phyloP scores from a whole-genome alignment of 1,284 basidiomycete species.

The Wolfiporia cocos region DNA sequence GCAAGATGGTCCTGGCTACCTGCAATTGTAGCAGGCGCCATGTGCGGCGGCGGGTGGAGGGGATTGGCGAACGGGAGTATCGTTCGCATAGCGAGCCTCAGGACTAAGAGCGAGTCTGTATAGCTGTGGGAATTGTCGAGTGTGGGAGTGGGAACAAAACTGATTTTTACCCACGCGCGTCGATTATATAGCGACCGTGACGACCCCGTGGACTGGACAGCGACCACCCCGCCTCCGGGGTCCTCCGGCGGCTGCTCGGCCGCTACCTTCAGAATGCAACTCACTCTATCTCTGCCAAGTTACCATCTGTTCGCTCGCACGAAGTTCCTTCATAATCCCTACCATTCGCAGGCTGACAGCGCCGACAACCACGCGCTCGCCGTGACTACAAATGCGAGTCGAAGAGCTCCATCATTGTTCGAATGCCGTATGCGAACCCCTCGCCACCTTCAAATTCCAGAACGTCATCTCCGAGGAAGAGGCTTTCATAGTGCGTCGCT shows the following conservation, averaged over 20 bases:
- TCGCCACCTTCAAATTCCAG: conserved; percentile 17
- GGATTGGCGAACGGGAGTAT: conserved; percentile 27
- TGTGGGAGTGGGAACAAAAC: conserved; percentile 33
- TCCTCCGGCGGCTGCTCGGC: conserved; percentile 21
- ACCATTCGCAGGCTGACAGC: too few relatives aligned
- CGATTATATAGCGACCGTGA: conserved; percentile 28
- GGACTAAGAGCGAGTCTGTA: conserved; percentile 13
- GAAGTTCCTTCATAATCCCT: too few relatives aligned
- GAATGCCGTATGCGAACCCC: conserved; percentile 20
- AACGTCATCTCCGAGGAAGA: conserved; percentile 15
- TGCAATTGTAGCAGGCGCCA: conserved; percentile 34
- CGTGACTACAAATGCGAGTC: conserved; percentile 6
- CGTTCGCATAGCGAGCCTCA: conserved; percentile 29
- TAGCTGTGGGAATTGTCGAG: conserved; percentile 25
- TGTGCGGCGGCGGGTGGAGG: conserved; percentile 36
- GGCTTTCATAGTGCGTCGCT: conserved; percentile 20
- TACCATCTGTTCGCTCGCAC: too few relatives aligned
- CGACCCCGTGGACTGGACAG: conserved; percentile 23
- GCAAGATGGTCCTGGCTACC: conserved; percentile 29
- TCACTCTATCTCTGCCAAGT: too few relatives aligned
- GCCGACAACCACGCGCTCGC: too few relatives aligned
- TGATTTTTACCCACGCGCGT: conserved; percentile 29
- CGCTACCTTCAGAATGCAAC: neutral
- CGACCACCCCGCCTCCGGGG: conserved; percentile 14
- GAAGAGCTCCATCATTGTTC: conserved; percentile 19